Percentiles rank a stretch among this genome's conserved stretches.
phyloP scores from a whole-genome alignment of 805 yeast genomes.

The Pichia membranifaciens region DNA sequence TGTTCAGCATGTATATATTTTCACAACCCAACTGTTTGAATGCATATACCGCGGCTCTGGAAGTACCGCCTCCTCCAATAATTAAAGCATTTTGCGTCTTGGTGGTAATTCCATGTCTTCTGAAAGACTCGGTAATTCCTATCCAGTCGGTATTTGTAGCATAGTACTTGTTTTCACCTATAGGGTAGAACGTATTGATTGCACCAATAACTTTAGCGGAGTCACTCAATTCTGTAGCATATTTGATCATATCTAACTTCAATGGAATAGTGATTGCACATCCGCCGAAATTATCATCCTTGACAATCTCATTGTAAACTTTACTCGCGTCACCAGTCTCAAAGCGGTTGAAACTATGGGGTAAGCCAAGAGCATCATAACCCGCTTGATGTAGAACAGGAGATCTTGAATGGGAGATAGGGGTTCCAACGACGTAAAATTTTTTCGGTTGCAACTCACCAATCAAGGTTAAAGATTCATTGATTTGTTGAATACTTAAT shows the following conservation, averaged over 20 bases:
- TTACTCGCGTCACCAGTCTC: constrained; percentile 61
- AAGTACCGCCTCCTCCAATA: constrained; percentile 97
- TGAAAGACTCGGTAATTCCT: constrained; percentile 72
- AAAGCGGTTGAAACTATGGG: constrained; percentile 59
- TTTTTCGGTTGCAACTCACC: constrained; percentile 58
- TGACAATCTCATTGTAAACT: constrained; percentile 48
- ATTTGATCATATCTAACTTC: constrained; percentile 71
- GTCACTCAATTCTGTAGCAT: constrained; percentile 59
- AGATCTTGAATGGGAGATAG: constrained; percentile 82
- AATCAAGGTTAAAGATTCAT: constrained; percentile 47
- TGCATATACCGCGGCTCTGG: constrained; percentile 91
- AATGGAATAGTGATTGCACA: constrained; percentile 92
- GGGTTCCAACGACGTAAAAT: constrained; percentile 74
- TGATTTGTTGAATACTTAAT: constrained; percentile 59
- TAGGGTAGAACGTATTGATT: constrained; percentile 76
- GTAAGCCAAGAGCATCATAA: constrained; percentile 68
- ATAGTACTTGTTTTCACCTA: constrained; percentile 41
- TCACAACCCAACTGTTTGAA: constrained; percentile 70
- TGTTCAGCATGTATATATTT: constrained; percentile 71
- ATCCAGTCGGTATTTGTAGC: constrained; percentile 97
- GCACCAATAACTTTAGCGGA: constrained; percentile 87
- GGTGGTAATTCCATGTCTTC: constrained; percentile 54
- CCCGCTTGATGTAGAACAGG: constrained; percentile 83
- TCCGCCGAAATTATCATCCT: constrained; percentile 70
- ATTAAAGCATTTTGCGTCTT: constrained; percentile 53